Evolutionary conservation across 495 filamentous ascomycete species (phyloP), one percentile per base, ranked within the genome.

Genomic region (Aspergillus steynii): DNA sequence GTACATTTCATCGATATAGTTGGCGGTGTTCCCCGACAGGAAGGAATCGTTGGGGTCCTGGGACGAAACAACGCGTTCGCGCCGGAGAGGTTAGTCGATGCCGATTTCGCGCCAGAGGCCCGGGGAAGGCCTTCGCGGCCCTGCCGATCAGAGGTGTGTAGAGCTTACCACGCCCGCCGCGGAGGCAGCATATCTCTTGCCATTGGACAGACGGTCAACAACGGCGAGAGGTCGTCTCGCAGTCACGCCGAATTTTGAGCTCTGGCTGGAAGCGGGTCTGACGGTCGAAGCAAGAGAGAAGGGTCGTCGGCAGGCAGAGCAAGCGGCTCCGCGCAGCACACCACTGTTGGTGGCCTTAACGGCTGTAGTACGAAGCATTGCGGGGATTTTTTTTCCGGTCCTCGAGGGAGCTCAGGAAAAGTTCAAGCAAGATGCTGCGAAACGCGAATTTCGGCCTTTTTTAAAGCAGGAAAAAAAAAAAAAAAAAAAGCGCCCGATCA

Each of bases 1-100:
- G 77, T 99, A 99, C 95, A 99, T 99, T 84, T 96, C 95, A 76
- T 99, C 95, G 74, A 99, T 89, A 77, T 99, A 99, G 80, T 97
- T 97, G 74, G 95, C 95, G 59, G 93, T 90, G 80, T 89, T 97
- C 48, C 95, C 95, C 61, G 90, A 88, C 54, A 98, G 84, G 83
- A 97, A 99, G 76, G 88, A 95, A 80, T 99, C 95, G 69, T 88
- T 94, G 56, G 96, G 85, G 70, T 96, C 90, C 85, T 90, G 75
- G 51, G 61, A 31, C 10, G 7, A 10, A 50, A 26, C 8, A 26
- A 29, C 37, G 34, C 34, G 54, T 48, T 56, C 15, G 55, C 55
- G 20, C 42, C 10, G 29, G 8, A 29, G 55, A 45, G 46, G 68
- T 76, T 68, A 79, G 75, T 71, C 56, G 34, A 67, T 50, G 28